phyloP scores from a whole-genome alignment of 129 eudicot species.

The Heracleum sosnowskyi region DNA sequence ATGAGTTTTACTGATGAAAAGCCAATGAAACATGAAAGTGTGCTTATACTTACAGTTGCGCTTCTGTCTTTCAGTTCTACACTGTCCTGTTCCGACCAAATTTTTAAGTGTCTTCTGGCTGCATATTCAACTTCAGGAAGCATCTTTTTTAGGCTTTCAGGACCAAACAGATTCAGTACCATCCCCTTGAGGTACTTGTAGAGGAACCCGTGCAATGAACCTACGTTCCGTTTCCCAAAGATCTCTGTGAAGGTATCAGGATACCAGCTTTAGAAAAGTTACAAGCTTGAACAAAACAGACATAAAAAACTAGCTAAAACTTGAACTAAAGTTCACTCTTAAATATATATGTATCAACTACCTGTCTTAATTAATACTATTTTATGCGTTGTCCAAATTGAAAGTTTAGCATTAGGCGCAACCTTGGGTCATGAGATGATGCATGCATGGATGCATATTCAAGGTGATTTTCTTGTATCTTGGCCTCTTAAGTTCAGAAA shows the following conservation, averaged over 20 bases:
- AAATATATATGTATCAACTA: too few species aligned
- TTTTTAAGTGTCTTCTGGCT: slow-evolving; percentile 36
- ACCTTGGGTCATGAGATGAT: slow-evolving; percentile 14
- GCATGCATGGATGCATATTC: slow-evolving; percentile 3
- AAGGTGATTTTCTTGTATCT: neutral
- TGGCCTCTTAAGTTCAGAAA: neutral
- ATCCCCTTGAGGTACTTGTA: slow-evolving; percentile 85
- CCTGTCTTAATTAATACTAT: too few species aligned
- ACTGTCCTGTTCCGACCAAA: slow-evolving; percentile 44
- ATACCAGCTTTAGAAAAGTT: neutral
- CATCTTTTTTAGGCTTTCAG: slow-evolving; percentile 85
- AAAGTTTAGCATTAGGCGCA: slow-evolving; percentile 10
- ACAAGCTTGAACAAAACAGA: neutral
- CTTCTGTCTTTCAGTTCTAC: slow-evolving; percentile 68
- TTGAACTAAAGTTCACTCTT: neutral
- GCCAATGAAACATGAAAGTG: too few species aligned
- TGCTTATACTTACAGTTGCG: too few species aligned
- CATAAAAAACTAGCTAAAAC: neutral
- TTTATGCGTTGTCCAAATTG: neutral
- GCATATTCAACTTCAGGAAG: slow-evolving; percentile 60
- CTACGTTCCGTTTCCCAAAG: too few species aligned
- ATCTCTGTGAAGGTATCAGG: too few species aligned
- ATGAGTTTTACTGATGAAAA: too few species aligned
- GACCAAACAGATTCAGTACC: slow-evolving; percentile 75
- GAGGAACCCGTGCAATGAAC: too few species aligned